A percentile compares a stretch with the other conserved stretches of the same genome.
These are phyloP conservation scores for Sphagnum tenellum DNA, from an alignment of 225 moss, liverwort and hornwort species.

Conservation along the genomic window DNA sequence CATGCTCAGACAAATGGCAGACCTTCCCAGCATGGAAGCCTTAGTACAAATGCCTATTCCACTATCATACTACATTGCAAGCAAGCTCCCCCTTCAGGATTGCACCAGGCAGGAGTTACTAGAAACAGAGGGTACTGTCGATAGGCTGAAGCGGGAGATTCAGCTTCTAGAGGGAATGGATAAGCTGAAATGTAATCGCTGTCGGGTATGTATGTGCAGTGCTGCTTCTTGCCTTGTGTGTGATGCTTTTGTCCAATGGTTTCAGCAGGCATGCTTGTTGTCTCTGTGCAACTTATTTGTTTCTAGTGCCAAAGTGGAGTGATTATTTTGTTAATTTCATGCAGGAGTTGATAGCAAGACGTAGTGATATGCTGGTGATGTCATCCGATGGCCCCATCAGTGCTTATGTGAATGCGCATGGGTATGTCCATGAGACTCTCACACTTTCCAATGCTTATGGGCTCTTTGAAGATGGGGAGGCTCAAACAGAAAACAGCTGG, in stretches of 20 bases:
- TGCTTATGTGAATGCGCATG: constrained; percentile 76
- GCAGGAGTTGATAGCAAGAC: constrained; percentile 79
- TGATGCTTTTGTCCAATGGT: background rate
- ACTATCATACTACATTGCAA: constrained; percentile 85
- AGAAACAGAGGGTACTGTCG: constrained; percentile 74
- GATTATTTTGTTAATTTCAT: background rate
- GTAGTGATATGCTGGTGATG: constrained; percentile 86
- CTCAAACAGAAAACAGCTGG: constrained; percentile 91
- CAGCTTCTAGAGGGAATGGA: constrained; percentile 87
- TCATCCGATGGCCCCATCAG: constrained; percentile 90
- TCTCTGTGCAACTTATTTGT: background rate
- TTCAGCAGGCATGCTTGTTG: background rate
- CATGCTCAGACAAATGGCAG: constrained; percentile 82
- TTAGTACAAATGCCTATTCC: constrained; percentile 42
- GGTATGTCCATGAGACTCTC: constrained; percentile 85
- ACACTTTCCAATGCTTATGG: constrained; percentile 75
- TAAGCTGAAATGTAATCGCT: constrained; percentile 70
- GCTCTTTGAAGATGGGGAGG: constrained; percentile 56
- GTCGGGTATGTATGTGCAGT: constrained; percentile 30
- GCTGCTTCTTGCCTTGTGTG: background rate
- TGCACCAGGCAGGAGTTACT: constrained; percentile 90
- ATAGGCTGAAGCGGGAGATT: constrained; percentile 84
- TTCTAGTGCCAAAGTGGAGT: background rate
- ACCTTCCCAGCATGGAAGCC: constrained; percentile 75
- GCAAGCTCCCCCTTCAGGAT: constrained; percentile 93